phyloP scores from a whole-genome alignment of 2,329 filamentous ascomycete species.

The Monosporascus sp. region DNA sequence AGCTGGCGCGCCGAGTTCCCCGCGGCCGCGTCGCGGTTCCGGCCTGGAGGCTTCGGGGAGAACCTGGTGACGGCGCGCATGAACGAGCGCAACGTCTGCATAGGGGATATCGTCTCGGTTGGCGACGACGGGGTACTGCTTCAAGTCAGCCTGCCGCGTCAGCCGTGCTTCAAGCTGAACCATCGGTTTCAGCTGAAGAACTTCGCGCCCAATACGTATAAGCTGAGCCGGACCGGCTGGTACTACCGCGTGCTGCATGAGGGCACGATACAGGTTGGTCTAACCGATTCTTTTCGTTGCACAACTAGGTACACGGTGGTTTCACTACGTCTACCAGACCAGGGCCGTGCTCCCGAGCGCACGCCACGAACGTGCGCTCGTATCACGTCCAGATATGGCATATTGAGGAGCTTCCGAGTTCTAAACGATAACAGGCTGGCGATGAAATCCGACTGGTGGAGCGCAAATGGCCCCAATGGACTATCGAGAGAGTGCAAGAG shows the following conservation, averaged over 20 bases:
- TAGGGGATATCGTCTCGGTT: conserved; percentile 51
- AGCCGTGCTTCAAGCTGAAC: conserved; percentile 65
- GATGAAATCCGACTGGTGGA: conserved; percentile 52
- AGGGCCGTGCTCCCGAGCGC: no score
- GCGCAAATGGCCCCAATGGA: conserved; percentile 53
- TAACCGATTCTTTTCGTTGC: neutral
- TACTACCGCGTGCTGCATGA: conserved; percentile 56
- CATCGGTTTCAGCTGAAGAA: conserved; percentile 59
- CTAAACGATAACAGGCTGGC: conserved; percentile 30
- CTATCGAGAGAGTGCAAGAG: conserved; percentile 56
- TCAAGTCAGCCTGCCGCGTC: conserved; percentile 55
- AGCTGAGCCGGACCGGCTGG: conserved; percentile 57
- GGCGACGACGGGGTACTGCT: conserved; percentile 41
- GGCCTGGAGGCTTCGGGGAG: conserved; percentile 57
- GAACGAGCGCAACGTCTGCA: conserved; percentile 61
- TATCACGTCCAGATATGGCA: no score
- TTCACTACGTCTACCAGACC: neutral
- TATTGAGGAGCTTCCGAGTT: no score
- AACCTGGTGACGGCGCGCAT: conserved; percentile 53
- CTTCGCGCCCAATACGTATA: conserved; percentile 54
- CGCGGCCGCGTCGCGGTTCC: conserved; percentile 42
- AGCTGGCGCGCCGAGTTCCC: conserved; percentile 50
- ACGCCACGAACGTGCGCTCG: no score
- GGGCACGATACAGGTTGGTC: conserved; percentile 39
- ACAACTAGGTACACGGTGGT: neutral